Evolutionary conservation across 1,284 basidiomycete genomes (phyloP), one percentile per base, ranked within the genome.

Genomic region (Gymnopus androsaceus): DNA sequence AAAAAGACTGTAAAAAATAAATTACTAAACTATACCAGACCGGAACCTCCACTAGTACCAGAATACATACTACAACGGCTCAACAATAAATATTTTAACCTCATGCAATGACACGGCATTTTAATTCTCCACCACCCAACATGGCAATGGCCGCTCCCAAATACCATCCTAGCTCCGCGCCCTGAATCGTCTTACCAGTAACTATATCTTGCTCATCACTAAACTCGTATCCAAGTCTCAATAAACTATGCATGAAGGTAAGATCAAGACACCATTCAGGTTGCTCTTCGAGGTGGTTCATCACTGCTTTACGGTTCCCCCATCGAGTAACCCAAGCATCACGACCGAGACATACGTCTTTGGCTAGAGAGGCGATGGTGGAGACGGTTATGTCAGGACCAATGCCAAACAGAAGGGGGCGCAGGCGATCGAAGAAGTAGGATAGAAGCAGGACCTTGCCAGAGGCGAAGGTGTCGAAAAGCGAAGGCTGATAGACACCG

Each of bases 181-280:
- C 93, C 25, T 81, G 81, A 45, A 99, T 82, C 80, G 91, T 87
- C 80, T 98, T 98, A 65, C 87, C 95, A 37, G 95, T 82, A 70
- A 80, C 77, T 34, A 95, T 82, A 61, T 85, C 79, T 59, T 92
- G 72, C 36, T 75, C 77, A 37, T 83, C 84, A 21, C 72, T 76
- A 67, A 96, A 87, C 76, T 94, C 94, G 72, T 95, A 93, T 46
- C 92, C 86, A 0, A 95, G 77, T 55, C 88, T 81, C 51, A 99
- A 73, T 58, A 99, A 72, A 34, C 84, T 87, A 68, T 97, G 86
- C 93, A 96, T 94, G 71, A 95, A 99, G 33, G 94, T 98, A 67
- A 98, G 72, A 73, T 99, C 96, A 45, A 98, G 80, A 72, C 96
- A 99, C 76, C 89, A 94, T 75, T 98, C 96, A 0, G 96, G 95